phyloP scores from a whole-genome alignment of 1,284 basidiomycete species.

The Papiliotrema laurentii region DNA sequence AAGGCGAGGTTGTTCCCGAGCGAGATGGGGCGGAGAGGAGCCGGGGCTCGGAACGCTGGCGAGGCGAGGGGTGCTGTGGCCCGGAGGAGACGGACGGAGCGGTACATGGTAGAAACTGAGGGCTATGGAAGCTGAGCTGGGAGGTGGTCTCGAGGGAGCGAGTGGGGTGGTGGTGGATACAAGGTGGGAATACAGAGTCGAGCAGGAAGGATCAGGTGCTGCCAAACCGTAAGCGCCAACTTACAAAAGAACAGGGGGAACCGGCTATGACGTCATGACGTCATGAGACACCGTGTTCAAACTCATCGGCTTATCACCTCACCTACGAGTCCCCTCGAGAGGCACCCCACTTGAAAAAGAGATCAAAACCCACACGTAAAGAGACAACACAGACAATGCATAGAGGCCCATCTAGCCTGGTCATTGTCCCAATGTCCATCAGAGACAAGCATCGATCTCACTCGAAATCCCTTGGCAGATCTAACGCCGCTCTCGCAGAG shows the following conservation, averaged over 20 bases:
- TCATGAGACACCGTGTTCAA: no score
- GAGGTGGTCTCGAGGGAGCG: background rate
- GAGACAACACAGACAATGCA: no score
- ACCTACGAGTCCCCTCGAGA: no score
- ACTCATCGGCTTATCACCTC: no score
- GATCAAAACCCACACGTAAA: no score
- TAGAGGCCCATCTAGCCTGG: no score
- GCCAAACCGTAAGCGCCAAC: no score
- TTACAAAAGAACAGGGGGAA: background rate
- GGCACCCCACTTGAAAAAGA: no score
- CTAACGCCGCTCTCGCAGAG: no score
- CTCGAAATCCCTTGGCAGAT: no score
- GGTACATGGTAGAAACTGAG: conserved; percentile 12
- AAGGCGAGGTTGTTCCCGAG: background rate
- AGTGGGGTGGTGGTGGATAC: background rate
- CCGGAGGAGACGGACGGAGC: conserved; percentile 12
- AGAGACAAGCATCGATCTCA: no score
- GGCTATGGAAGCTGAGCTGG: background rate
- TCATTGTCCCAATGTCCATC: no score
- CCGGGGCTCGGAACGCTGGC: background rate
- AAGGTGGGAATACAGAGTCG: background rate
- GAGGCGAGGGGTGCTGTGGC: conserved; percentile 3
- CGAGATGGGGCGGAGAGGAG: background rate
- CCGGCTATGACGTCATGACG: background rate
- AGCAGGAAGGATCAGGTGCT: background rate